phyloP scores from a whole-genome alignment of 352 stramenopile genomes.

The Globisporangium heterothallicum region DNA sequence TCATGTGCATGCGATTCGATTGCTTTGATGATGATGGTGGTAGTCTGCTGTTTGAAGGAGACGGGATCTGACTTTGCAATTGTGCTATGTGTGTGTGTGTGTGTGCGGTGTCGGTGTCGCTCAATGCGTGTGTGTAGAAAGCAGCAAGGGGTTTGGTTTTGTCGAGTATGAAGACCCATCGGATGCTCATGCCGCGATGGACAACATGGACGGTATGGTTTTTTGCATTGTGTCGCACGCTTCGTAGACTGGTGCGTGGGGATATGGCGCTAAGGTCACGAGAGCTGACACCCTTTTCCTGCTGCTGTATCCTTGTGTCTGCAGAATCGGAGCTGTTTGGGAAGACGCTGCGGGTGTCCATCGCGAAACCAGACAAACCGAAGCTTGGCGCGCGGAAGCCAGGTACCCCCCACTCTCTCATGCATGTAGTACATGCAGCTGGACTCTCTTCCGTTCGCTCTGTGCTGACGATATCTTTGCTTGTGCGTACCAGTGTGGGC shows the following conservation, averaged over 20 bases:
- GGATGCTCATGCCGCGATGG: slow-evolving; percentile 88
- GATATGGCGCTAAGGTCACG: background rate
- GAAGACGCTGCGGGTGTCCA: slow-evolving; percentile 86
- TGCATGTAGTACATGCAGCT: background rate
- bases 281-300: slow-evolving; percentile 1
- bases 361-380: slow-evolving; percentile 82
- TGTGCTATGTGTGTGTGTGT: background rate
- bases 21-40: background rate
- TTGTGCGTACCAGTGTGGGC: slow-evolving; percentile 49
- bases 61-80: background rate
- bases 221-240: background rate
- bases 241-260: background rate
- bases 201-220: slow-evolving; percentile 93
- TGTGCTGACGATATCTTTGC: background rate
- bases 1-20: background rate
- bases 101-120: background rate
- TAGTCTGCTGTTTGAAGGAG: background rate
- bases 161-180: slow-evolving; percentile 90
- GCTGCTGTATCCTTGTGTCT: slow-evolving; percentile 5
- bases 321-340: slow-evolving; percentile 90
- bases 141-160: slow-evolving; percentile 91
- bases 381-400: slow-evolving; percentile 75
- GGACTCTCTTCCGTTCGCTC: background rate
- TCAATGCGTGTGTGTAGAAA: slow-evolving; percentile 26
- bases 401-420: slow-evolving; percentile 28